A percentile compares a stretch with the other conserved stretches of the same genome.
Conservation (phyloP, 371 early-diverging fungal genomes). For the Lichtheimia ramosa region DNA sequence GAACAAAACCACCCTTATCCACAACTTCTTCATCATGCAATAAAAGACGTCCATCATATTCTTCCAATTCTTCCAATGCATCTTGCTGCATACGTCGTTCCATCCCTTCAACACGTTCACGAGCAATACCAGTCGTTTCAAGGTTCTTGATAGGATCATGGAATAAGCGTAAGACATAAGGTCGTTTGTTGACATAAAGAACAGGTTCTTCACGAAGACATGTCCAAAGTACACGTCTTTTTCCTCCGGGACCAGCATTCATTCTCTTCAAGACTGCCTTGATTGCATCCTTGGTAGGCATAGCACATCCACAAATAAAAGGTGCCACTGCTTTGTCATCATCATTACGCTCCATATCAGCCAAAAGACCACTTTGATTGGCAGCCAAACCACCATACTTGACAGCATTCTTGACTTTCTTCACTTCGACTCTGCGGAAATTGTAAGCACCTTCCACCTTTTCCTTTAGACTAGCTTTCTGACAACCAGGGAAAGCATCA, state of each 20-base stretch:
- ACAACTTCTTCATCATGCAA: slow-evolving; percentile 63
- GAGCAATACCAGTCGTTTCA: slow-evolving; percentile 70
- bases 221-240: slow-evolving; percentile 62
- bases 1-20: slow-evolving; percentile 39
- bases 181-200: slow-evolving; percentile 65
- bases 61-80: slow-evolving; percentile 52
- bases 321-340: slow-evolving; percentile 29
- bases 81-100: slow-evolving; percentile 69
- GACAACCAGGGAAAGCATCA: slow-evolving; percentile 75
- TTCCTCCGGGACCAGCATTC: slow-evolving; percentile 55
- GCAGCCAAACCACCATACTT: slow-evolving; percentile 51
- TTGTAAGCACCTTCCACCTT: slow-evolving; percentile 71
- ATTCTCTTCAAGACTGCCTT: slow-evolving; percentile 43
- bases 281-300: slow-evolving; percentile 68
- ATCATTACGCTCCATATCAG: slow-evolving; percentile 33
- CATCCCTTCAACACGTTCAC: slow-evolving; percentile 69
- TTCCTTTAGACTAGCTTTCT: slow-evolving; percentile 65
- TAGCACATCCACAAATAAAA: slow-evolving; percentile 62
- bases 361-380: slow-evolving; percentile 41
- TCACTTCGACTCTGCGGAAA: slow-evolving; percentile 57
- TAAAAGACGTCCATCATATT: slow-evolving; percentile 56
- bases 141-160: slow-evolving; percentile 65
- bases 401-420: slow-evolving; percentile 41
- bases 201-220: slow-evolving; percentile 79
- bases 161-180: slow-evolving; percentile 65